Percentiles rank a stretch among this genome's conserved stretches.
These are phyloP conservation scores for Stygiomarasmius scandens DNA, from an alignment of 1,284 basidiomycete species.

Conservation along the genomic window DNA sequence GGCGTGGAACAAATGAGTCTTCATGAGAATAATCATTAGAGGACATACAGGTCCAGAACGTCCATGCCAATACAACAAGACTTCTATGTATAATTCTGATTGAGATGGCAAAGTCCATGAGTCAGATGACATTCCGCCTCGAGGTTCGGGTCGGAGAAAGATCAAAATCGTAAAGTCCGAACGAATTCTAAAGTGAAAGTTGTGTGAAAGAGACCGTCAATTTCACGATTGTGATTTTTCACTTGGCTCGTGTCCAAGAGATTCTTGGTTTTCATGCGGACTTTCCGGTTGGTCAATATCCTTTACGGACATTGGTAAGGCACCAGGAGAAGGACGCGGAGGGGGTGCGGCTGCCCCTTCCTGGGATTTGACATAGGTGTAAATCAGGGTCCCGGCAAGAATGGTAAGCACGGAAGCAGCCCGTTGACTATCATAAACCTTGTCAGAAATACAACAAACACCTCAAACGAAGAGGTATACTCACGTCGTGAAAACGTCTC, in stretches of 20 bases:
- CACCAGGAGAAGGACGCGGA: neutral
- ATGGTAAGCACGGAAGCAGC: slow-evolving; percentile 51
- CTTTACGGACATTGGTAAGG: neutral
- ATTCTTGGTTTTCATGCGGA: neutral
- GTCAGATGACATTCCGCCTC: no score
- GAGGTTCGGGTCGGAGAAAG: no score
- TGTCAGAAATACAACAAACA: neutral
- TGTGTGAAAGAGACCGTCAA: neutral
- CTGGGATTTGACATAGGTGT: slow-evolving; percentile 21
- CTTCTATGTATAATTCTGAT: no score
- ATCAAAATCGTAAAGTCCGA: no score
- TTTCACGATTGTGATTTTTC: neutral
- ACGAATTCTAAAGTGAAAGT: no score
- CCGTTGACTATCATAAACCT: slow-evolving; percentile 40
- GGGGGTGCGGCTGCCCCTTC: slow-evolving; percentile 6
- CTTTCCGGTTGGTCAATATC: neutral
- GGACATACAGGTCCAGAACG: no score
- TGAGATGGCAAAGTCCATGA: no score
- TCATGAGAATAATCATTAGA: no score
- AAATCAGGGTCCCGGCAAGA: slow-evolving; percentile 45
- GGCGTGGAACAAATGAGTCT: no score
- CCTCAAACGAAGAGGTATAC: slow-evolving; percentile 17
- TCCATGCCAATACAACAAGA: no score
- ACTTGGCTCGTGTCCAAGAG: neutral
- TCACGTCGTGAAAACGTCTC: slow-evolving; percentile 53